These are phyloP conservation scores for Drechslerella coelobrocha DNA, from an alignment of 2,329 filamentous ascomycete species.

Conservation along the genomic window DNA sequence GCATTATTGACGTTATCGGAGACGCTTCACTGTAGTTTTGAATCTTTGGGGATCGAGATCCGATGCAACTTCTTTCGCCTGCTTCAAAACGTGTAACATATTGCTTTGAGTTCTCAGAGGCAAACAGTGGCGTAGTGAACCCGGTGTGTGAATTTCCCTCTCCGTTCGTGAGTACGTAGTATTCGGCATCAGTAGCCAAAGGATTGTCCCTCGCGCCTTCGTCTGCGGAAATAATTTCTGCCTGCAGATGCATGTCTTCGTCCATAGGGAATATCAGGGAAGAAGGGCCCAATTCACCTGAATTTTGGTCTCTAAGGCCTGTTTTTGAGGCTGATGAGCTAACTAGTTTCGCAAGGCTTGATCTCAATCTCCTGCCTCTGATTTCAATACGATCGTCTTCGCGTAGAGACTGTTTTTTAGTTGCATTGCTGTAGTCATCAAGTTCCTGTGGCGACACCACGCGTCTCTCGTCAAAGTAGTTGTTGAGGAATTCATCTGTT, in stretches of 20 bases:
- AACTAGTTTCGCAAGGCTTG: neutral
- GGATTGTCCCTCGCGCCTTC: no score
- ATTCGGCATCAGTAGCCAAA: no score
- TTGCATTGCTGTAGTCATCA: no score
- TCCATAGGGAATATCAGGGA: slow-evolving; percentile 31
- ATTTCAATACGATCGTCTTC: neutral
- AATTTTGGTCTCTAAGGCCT: neutral
- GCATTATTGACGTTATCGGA: no score
- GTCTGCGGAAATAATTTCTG: neutral
- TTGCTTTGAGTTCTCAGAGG: neutral
- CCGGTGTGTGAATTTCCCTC: neutral
- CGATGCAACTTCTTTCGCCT: no score
- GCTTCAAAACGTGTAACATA: no score
- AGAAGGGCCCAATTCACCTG: slow-evolving; percentile 13
- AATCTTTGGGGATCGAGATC: no score
- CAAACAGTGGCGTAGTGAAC: slow-evolving; percentile 2
- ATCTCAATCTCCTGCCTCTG: neutral
- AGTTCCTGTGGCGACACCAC: no score
- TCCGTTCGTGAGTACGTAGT: no score
- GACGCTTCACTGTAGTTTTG: no score
- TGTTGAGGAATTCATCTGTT: neutral
- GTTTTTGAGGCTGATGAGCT: neutral
- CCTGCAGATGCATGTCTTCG: slow-evolving; percentile 25
- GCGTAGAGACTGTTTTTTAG: neutral
- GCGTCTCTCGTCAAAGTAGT: no score